These are phyloP conservation scores for Haberlea rhodopensis DNA, from an alignment of 257 asterid species.

Conservation along the genomic window DNA sequence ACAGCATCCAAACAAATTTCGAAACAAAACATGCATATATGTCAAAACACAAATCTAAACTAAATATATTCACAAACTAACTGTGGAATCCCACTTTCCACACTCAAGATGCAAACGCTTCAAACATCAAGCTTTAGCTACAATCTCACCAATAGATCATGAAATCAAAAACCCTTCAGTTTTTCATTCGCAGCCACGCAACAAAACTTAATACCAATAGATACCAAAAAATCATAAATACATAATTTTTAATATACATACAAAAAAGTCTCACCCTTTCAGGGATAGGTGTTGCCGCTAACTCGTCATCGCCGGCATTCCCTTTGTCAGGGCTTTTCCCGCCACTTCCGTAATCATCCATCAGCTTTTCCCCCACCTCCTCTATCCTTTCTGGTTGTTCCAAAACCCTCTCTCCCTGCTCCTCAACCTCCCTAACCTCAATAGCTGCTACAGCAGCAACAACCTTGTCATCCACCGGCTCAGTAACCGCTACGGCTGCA, in stretches of 20 bases:
- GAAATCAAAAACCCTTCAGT: conserved; percentile 20
- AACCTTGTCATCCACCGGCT: conserved; percentile 15
- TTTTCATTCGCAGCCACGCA: not conserved
- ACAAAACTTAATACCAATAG: not conserved
- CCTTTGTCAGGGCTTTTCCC: conserved; percentile 52
- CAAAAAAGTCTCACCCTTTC: conserved; percentile 47
- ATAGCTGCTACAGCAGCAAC: conserved; percentile 26
- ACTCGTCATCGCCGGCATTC: conserved; percentile 62
- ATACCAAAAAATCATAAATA: not conserved
- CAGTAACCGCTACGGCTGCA: conserved; percentile 19
- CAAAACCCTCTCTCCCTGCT: conserved; percentile 29
- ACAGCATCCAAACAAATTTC: not conserved
- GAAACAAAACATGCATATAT: not conserved
- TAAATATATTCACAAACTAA: not conserved
- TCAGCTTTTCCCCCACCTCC: conserved; percentile 45
- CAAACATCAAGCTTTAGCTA: conserved; percentile 16
- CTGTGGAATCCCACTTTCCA: conserved; percentile 14
- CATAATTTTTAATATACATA: conserved; percentile 1
- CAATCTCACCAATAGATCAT: conserved; percentile 21
- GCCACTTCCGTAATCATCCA: conserved; percentile 55
- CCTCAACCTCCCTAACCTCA: conserved; percentile 37
- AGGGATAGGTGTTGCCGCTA: conserved; percentile 51
- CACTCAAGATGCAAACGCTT: conserved; percentile 22
- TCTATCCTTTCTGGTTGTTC: conserved; percentile 32
- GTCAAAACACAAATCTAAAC: not conserved